phyloP scores from a whole-genome alignment of 441 rosid species.

The Gossypium gossypioides region DNA sequence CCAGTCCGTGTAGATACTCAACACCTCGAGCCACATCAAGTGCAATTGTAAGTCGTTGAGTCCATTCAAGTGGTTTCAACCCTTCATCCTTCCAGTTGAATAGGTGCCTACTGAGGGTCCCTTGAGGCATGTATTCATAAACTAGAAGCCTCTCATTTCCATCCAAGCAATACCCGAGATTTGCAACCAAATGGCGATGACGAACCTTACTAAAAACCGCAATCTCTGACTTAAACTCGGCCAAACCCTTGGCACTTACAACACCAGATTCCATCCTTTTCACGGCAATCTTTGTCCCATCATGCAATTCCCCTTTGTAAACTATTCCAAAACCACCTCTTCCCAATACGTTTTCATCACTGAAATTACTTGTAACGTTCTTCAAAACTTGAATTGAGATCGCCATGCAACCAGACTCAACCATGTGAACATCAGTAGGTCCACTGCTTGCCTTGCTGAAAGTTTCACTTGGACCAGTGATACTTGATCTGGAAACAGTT shows the following conservation, averaged over 20 bases:
- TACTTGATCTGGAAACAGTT: constrained; percentile 18
- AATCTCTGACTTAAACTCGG: constrained; percentile 38
- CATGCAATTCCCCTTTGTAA: constrained; percentile 39
- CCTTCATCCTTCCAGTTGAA: constrained; percentile 34
- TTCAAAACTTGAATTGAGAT: constrained; percentile 38
- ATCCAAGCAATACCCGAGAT: constrained; percentile 40
- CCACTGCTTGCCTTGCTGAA: constrained; percentile 18
- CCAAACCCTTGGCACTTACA: constrained; percentile 31
- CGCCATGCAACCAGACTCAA: constrained; percentile 34
- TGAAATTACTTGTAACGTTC: constrained; percentile 27
- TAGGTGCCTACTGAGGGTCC: constrained; percentile 30
- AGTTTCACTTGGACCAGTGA: constrained; percentile 15
- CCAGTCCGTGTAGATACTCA: constrained; percentile 34
- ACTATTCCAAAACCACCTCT: constrained; percentile 41
- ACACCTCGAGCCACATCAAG: constrained; percentile 40
- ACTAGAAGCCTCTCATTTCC: constrained; percentile 30
- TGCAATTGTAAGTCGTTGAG: constrained; percentile 33
- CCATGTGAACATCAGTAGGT: constrained; percentile 22
- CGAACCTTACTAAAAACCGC: constrained; percentile 42
- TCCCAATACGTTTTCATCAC: constrained; percentile 31
- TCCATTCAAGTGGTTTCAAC: constrained; percentile 40
- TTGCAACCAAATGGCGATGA: constrained; percentile 39
- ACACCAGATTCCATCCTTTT: constrained; percentile 40
- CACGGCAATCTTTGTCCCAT: constrained; percentile 43
- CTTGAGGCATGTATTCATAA: constrained; percentile 30